Base-by-base conservation (phyloP, 257 asterid species). In the Primulina tabacum region DNA sequence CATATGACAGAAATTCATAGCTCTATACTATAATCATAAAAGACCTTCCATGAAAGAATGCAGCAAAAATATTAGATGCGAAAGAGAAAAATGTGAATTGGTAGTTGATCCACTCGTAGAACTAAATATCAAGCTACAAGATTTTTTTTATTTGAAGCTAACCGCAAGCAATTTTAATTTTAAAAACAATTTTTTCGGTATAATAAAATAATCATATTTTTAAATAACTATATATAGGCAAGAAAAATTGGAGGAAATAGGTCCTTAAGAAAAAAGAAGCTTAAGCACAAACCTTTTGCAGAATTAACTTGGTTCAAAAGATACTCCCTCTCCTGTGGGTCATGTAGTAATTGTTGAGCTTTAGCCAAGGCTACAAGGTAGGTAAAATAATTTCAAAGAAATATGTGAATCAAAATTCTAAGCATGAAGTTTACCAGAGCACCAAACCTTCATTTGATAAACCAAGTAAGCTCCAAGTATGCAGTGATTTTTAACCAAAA, bases 271-370 rank as follows among this genome's bases (percentile, higher is more conserved):
- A 7, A 29, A 70, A 37, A 3, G 28, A 70, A 65, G 73, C 43
- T 60, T 35, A 35, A 68, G 57, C 71, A 69, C 76, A 28, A 65
- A 94, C 99, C 97, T 91, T 88, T 89, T 73, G 99, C 99, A 28
- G 95, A 85, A 73, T 72, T 78, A 60, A 94, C 89, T 83, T 94
- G 99, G 87, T 79, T 93, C 81, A 90, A 75, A 81, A 93, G 69
- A 83, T 90, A 93, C 8, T 90, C 96, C 81, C 99, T 91, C 86
- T 93, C 99, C 79, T 86, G 90, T 26, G 88, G 90, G 74, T 93
- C 97, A 64, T 87, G 94, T 68, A 93, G 72, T 75, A 89, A 11
- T 78, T 93, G 96, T 75, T 93, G 99, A 60, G 99, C 99, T 84
- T 89, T 90, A 58, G 96, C 96, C 72, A 93, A 82, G 6, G 99